A percentile compares a stretch with the other conserved stretches of the same genome.
These are phyloP conservation scores for Colletotrichum liriopes DNA, from an alignment of 2,329 filamentous ascomycete species.

Conservation along the genomic window DNA sequence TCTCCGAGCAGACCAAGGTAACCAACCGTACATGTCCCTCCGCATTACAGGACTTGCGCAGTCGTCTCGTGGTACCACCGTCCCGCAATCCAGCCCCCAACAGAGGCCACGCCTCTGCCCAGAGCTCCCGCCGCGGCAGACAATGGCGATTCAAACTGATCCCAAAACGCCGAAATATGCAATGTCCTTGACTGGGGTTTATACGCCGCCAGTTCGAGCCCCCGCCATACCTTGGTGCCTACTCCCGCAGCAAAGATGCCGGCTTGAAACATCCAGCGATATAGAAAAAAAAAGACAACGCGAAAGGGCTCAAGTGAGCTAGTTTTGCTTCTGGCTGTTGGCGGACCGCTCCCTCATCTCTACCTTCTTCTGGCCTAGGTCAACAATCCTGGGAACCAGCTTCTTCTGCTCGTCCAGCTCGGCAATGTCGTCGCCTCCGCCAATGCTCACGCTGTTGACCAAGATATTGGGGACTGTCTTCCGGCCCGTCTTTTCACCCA, in stretches of 20 bases:
- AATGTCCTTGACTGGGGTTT: constrained; percentile 31
- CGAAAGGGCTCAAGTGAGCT: constrained; percentile 15
- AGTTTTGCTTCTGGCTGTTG: constrained; percentile 32
- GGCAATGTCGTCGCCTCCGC: constrained; percentile 89
- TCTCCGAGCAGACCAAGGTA: constrained; percentile 18
- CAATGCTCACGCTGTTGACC: constrained; percentile 89
- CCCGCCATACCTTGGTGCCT: constrained; percentile 19
- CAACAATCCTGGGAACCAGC: constrained; percentile 80
- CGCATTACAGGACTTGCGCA: constrained; percentile 21
- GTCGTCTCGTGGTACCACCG: not conserved
- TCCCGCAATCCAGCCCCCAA: not conserved
- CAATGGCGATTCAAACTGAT: constrained; percentile 21
- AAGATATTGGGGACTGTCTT: constrained; percentile 93
- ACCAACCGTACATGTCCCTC: constrained; percentile 30
- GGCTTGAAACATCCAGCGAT: constrained; percentile 1
- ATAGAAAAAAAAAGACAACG: constrained; percentile 24
- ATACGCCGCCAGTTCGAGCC: constrained; percentile 16
- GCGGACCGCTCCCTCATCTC: constrained; percentile 64
- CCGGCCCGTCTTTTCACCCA: constrained; percentile 83
- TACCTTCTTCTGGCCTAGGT: constrained; percentile 79
- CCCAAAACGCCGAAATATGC: constrained; percentile 42
- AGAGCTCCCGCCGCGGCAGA: constrained; percentile 10
- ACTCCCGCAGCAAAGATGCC: constrained; percentile 13
- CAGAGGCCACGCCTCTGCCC: not conserved
- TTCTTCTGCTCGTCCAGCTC: constrained; percentile 78